Percentiles rank a stretch among this genome's conserved stretches.
These are phyloP conservation scores for Melanopsichium pennsylvanicum DNA, from an alignment of 1,284 basidiomycete species.

Conservation along the genomic window DNA sequence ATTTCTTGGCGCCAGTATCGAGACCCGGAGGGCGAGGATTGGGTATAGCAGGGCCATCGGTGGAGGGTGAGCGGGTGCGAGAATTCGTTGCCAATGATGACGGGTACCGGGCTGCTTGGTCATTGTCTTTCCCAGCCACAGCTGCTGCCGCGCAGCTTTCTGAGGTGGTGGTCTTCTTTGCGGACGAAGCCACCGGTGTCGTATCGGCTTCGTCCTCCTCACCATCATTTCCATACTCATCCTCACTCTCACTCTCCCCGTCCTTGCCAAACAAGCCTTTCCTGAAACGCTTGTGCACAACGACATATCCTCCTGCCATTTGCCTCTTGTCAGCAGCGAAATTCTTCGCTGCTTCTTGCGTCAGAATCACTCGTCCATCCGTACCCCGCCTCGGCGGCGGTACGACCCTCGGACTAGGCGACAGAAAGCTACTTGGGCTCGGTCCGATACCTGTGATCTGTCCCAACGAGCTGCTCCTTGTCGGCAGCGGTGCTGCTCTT, in stretches of 20 bases:
- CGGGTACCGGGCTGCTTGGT: conserved; percentile 6
- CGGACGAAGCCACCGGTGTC: background rate
- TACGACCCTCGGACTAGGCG: too few relatives aligned
- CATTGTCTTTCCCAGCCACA: too few relatives aligned
- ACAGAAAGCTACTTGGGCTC: conserved; percentile 5
- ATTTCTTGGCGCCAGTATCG: conserved; percentile 49
- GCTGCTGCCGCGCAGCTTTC: background rate
- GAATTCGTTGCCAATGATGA: conserved; percentile 30
- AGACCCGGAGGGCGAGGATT: conserved; percentile 26
- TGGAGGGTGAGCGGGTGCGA: conserved; percentile 13
- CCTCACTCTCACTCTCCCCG: conserved; percentile 51
- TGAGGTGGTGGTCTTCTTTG: background rate
- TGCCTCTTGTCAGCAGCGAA: conserved; percentile 17
- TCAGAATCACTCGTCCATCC: conserved; percentile 29
- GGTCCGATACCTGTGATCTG: conserved; percentile 10
- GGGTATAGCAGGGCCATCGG: background rate
- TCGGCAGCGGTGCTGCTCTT: conserved; percentile 25
- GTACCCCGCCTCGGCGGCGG: conserved; percentile 13
- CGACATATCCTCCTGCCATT: conserved; percentile 4
- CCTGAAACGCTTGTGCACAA: conserved; percentile 20
- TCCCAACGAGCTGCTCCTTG: conserved; percentile 27
- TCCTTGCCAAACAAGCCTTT: conserved; percentile 31
- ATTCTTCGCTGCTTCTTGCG: conserved; percentile 19
- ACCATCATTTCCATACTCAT: conserved; percentile 51
- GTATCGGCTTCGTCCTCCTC: conserved; percentile 4